Conservation (phyloP, 768 basidiomycete genomes). For the Suillus occidentalis region DNA sequence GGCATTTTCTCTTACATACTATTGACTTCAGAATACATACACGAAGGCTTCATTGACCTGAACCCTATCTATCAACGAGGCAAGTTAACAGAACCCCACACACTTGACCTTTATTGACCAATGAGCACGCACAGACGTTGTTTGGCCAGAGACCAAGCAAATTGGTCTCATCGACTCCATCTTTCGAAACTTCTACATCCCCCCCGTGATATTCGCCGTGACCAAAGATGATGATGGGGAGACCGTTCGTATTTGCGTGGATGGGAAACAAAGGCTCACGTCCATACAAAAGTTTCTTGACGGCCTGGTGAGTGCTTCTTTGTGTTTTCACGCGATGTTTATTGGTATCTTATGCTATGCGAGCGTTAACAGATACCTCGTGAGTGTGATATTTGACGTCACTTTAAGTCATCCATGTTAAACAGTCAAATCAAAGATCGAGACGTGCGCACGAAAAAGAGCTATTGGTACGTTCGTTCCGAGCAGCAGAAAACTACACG, state of each 20-base stretch:
- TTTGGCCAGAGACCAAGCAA: slow-evolving; percentile 74
- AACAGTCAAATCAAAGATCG: slow-evolving; percentile 45
- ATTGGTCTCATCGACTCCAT: slow-evolving; percentile 51
- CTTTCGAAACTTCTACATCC: slow-evolving; percentile 54
- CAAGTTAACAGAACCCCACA: slow-evolving; percentile 22
- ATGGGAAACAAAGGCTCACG: slow-evolving; percentile 55
- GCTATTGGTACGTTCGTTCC: slow-evolving; percentile 60
- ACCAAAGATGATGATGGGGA: slow-evolving; percentile 42
- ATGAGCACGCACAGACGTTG: slow-evolving; percentile 51
- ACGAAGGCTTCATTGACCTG: slow-evolving; percentile 68
- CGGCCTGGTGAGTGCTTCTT: slow-evolving; percentile 36
- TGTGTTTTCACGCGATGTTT: neutral
- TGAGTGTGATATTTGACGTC: slow-evolving; percentile 30
- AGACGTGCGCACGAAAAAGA: slow-evolving; percentile 56
- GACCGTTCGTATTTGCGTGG: slow-evolving; percentile 44
- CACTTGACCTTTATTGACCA: neutral
- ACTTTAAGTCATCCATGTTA: slow-evolving; percentile 5
- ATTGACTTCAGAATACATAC: slow-evolving; percentile 43
- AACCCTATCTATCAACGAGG: slow-evolving; percentile 76
- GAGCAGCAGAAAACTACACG: slow-evolving; percentile 44
- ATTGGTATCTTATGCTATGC: slow-evolving; percentile 12
- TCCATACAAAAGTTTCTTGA: slow-evolving; percentile 49
- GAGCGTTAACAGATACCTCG: slow-evolving; percentile 48
- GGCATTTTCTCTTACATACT: neutral
- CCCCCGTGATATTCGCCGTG: slow-evolving; percentile 50